Evolutionary conservation across 257 asterid species (phyloP), one percentile per base, ranked within the genome.

Genomic region (Solanum chiquidenum): DNA sequence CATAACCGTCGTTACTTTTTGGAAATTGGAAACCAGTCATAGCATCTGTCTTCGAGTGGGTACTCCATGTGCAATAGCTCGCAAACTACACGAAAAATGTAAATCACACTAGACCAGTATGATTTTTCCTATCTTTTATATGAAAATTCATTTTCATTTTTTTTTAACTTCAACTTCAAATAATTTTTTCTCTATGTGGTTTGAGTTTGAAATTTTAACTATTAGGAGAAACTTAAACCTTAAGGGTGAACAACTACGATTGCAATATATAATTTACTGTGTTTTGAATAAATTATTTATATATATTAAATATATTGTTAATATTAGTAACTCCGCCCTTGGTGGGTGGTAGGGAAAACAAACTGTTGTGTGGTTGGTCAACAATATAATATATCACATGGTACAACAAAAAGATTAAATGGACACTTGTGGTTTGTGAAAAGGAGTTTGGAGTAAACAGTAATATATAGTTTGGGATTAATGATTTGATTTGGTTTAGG

Each of bases 21-120:
- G 52, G 52, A 44, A 44, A 44, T 44, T 12, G 52, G 18, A 44
- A 44, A 44, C 52, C 6, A 42, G 49, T 42, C 49, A 42, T 42
- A 42, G 49, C 14, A 42, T 42, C 49, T 42, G 52, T 44, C 6
- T 44, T 44, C 2, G 16, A 44, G 16, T 12, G 52, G 5, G 16
- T 44, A 44, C 16, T 44, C 2, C 12, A 5, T 12, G 3, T 49
- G 9, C 1, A 5, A 49, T 49, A 14, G 1, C 1, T 52, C 0
- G 0, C 8, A 52, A 52, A 52, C 0, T 7, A 52, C 3, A 5
- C 0, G 1, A 14, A 6, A 49, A 2, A 49, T 14, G 3, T 5
- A 49, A 14, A 14, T 0, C 0, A 1, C 60, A 16, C n/a, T n/a
- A n/a, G n/a, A n/a, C n/a, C n/a, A n/a, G 29, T 44, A 44, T 12